phyloP scores from a whole-genome alignment of 2,329 filamentous ascomycete species.

The Amauroascus niger region DNA sequence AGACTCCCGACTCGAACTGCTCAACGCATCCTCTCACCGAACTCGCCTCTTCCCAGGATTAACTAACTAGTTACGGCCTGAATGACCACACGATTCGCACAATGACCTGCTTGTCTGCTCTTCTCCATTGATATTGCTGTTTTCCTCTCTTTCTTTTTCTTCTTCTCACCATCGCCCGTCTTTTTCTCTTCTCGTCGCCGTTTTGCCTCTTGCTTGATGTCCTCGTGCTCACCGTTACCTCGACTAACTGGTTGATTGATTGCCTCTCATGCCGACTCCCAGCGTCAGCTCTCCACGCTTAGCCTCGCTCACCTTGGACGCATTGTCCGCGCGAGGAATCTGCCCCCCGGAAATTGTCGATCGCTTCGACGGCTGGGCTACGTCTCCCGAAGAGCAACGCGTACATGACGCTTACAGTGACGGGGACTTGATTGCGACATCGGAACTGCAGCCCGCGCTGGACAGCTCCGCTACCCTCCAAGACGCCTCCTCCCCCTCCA shows the following conservation, averaged over 20 bases:
- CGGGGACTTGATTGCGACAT: neutral
- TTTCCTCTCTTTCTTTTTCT: neutral
- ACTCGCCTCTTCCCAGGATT: conserved; percentile 6
- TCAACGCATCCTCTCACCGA: neutral
- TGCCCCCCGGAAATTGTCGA: conserved; percentile 41
- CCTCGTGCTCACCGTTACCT: conserved; percentile 2
- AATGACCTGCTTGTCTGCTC: neutral
- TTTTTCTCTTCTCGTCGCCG: conserved; percentile 21
- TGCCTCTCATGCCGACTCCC: conserved; percentile 43
- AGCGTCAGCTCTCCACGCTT: conserved; percentile 37
- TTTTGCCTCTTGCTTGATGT: neutral
- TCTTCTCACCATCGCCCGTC: conserved; percentile 15
- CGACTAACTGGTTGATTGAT: conserved; percentile 14
- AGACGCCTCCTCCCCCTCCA: neutral
- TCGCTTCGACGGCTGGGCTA: conserved; percentile 1
- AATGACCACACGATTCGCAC: neutral
- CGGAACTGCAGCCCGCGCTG: neutral
- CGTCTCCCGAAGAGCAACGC: neutral
- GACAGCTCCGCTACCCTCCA: neutral
- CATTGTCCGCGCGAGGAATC: conserved; percentile 37
- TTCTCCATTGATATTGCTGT: neutral
- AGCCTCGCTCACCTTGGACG: conserved; percentile 37
- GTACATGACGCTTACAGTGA: neutral
- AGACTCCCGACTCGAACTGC: conserved; percentile 2
- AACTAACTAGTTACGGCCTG: too few relatives aligned